These are phyloP conservation scores for Pisolithus albus DNA, from an alignment of 768 basidiomycete genomes.

Conservation along the genomic window DNA sequence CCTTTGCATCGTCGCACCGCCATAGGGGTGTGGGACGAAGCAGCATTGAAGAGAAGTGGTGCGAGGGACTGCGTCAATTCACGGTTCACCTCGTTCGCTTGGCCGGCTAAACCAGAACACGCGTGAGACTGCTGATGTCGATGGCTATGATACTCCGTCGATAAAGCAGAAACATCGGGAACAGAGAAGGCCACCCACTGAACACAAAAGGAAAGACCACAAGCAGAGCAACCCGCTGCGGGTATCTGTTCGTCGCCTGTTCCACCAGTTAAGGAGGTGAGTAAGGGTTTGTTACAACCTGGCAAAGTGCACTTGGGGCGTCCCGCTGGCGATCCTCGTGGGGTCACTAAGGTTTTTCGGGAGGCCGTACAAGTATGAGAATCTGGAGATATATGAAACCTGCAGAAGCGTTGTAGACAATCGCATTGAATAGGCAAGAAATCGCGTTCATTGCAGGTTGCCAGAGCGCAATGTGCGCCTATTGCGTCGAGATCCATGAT, in stretches of 20 bases:
- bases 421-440: conserved; percentile 71
- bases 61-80: conserved; percentile 43
- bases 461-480: conserved; percentile 59
- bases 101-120: conserved; percentile 32
- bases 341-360: neutral
- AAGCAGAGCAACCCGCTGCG: conserved; percentile 12
- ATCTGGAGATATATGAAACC: conserved; percentile 52
- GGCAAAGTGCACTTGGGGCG: conserved; percentile 43
- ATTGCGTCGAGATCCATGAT: conserved; percentile 42
- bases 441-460: conserved; percentile 57
- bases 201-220: conserved; percentile 51
- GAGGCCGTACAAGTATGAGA: conserved; percentile 47
- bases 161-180: conserved; percentile 3
- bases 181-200: conserved; percentile 35
- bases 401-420: conserved; percentile 58
- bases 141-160: conserved; percentile 40
- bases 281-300: conserved; percentile 49
- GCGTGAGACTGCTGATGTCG: conserved; percentile 57
- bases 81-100: conserved; percentile 9
- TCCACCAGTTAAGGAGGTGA: conserved; percentile 35
- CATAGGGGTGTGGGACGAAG: conserved; percentile 33
- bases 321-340: conserved; percentile 15
- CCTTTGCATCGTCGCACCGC: conserved; percentile 24
- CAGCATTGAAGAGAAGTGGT: conserved; percentile 44
- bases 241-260: conserved; percentile 4